Evolutionary conservation across 345 rosid genomes (phyloP).

Genomic region (Pistacia vera): DNA sequence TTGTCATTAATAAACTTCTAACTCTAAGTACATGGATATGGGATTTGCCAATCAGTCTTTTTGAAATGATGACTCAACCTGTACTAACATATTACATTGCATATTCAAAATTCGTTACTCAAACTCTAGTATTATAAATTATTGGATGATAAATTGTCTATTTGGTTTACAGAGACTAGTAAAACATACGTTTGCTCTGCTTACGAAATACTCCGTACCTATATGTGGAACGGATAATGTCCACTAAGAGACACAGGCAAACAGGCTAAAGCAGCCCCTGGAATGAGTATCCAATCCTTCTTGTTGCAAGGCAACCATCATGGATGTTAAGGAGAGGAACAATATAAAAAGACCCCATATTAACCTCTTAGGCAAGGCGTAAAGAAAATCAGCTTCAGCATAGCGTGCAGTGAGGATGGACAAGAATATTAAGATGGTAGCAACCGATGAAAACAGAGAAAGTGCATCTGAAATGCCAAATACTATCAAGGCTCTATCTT

Average conservation of each 20-base stretch:
- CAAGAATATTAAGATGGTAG: not conserved
- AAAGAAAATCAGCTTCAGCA: slow-evolving; percentile 5
- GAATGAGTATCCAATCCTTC: not conserved
- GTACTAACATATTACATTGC: no score
- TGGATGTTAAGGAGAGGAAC: slow-evolving; percentile 32
- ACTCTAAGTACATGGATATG: no score
- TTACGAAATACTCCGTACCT: no score
- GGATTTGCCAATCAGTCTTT: no score
- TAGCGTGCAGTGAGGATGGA: not conserved
- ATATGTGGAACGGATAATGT: slow-evolving; percentile 19
- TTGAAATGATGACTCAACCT: no score
- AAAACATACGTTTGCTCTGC: no score
- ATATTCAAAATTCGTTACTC: no score
- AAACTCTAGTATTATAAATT: no score
- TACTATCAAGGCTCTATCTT: not conserved
- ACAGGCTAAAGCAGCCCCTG: not conserved
- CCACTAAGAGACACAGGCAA: not conserved
- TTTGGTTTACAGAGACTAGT: no score
- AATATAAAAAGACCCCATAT: slow-evolving; percentile 33
- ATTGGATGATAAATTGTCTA: no score
- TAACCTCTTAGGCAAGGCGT: slow-evolving; percentile 29
- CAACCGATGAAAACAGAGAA: slow-evolving; percentile 23
- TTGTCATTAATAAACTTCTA: no score
- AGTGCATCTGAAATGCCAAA: slow-evolving; percentile 34
- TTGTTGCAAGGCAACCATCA: slow-evolving; percentile 28